phyloP scores from a whole-genome alignment of 192 early-diverging fungal species.

The Endogone sp. region DNA sequence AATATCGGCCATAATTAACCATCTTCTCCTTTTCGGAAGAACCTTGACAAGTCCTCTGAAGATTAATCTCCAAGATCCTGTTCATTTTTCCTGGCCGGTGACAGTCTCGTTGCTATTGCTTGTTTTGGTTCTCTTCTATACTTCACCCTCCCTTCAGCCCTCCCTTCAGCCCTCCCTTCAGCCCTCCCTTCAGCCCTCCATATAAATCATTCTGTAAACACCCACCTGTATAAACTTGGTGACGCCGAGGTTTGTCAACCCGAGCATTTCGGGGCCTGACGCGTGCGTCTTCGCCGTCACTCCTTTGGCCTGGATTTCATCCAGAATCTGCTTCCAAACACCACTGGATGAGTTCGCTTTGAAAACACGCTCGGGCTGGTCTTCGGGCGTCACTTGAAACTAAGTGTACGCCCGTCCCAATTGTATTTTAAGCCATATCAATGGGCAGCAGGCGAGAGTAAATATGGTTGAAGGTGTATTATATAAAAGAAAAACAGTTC shows the following conservation, averaged over 20 bases:
- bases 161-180: too few species aligned
- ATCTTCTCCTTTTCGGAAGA: too few species aligned
- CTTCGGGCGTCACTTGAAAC: conserved; percentile 67
- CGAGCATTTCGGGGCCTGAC: conserved; percentile 69
- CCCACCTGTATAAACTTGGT: conserved; percentile 71
- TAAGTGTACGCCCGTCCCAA: too few species aligned
- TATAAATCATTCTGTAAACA: conserved; percentile 12
- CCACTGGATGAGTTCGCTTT: conserved; percentile 62
- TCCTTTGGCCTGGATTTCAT: conserved; percentile 53
- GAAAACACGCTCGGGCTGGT: conserved; percentile 57
- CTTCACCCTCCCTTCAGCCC: too few species aligned
- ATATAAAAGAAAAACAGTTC: not conserved
- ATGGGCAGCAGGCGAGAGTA: not conserved
- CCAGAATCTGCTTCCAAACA: conserved; percentile 65
- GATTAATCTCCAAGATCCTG: too few species aligned
- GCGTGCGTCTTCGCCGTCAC: conserved; percentile 67
- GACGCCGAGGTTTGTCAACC: conserved; percentile 59
- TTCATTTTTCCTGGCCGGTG: too few species aligned
- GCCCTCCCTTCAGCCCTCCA: too few species aligned
- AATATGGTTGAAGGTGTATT: not conserved
- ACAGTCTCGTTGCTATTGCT: too few species aligned
- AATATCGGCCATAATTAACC: too few species aligned
- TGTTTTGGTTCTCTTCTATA: too few species aligned
- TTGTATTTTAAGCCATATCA: not conserved
- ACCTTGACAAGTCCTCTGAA: too few species aligned